Percentiles rank a stretch among this genome's conserved stretches.
phyloP scores from a whole-genome alignment of 106 monocot genomes.

The Dendrobium officinale region DNA sequence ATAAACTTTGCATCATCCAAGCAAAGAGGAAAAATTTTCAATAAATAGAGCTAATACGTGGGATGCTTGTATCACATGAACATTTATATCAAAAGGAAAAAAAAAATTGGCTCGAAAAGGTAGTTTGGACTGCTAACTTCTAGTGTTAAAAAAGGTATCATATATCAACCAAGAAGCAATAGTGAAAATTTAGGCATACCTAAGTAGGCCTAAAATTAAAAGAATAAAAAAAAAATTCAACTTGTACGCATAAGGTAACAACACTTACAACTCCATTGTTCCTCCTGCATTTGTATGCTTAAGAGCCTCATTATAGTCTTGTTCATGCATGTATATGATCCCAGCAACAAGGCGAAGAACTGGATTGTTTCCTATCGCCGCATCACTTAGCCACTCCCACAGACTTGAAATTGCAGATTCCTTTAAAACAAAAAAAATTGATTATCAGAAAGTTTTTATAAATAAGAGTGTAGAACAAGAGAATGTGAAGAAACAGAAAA shows the following conservation, averaged over 20 bases:
- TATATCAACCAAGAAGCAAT: not conserved
- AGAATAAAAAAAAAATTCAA: not conserved
- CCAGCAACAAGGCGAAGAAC: slow-evolving; percentile 74
- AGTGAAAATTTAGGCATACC: not conserved
- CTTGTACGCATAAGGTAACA: not conserved
- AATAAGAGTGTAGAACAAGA: not conserved
- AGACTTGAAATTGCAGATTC: slow-evolving; percentile 74
- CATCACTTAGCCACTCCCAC: slow-evolving; percentile 76
- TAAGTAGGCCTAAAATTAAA: not conserved
- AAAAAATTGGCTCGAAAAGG: too few species aligned
- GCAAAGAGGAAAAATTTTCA: too few species aligned
- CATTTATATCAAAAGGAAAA: too few species aligned
- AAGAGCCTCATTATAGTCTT: slow-evolving; percentile 84
- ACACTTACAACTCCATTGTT: slow-evolving; percentile 84
- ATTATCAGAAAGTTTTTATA: not conserved
- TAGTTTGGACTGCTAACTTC: too few species aligned
- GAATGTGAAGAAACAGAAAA: not conserved
- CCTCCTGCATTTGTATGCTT: slow-evolving; percentile 88
- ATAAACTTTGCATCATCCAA: too few species aligned
- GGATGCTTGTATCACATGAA: too few species aligned
- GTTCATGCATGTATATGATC: slow-evolving; percentile 88
- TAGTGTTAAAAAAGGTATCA: not conserved
- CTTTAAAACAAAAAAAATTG: slow-evolving; percentile 13
- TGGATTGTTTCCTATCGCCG: slow-evolving; percentile 78
- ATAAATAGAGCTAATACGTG: too few species aligned